Base-by-base conservation (phyloP, 2,329 filamentous ascomycete species). In the Claviceps paspali region DNA sequence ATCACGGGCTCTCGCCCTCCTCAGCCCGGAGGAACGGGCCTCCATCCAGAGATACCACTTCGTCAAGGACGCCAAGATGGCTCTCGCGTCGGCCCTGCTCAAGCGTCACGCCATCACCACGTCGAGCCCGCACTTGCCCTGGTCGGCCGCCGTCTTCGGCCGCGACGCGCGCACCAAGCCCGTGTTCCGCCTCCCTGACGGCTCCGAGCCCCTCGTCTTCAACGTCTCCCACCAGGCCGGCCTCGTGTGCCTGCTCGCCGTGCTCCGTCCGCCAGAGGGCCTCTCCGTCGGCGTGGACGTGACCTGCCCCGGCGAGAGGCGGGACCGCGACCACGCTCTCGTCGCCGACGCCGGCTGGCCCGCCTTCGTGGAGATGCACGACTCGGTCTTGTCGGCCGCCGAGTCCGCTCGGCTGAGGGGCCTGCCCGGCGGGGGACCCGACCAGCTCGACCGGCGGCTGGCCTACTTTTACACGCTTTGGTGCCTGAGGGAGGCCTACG, bases 161-260 rank as follows among this genome's bases (percentile, higher is more conserved):
- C 68, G 76, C 55, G 64, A 76, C 61, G 42, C 57, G 54, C 61
- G 59, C 48, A 63, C 60, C 38, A 76, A 76, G 53, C 72, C 72
- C 30, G 53, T 70, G 36, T 75, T 63, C 52, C 51, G 49, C 51
- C 61, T 63, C 62, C 65, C 44, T 55, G 63, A 53, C 60, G 70
- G 47, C 45, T 59, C 41, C 39, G 68, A 65, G 47, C 57, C 65
- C 14, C 53, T 75, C n/a, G 48, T 61, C 43, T 87, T 88, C 65
- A 88, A 88, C 56, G 70, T 87, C 38, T 79, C 73, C 32, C 82
- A 88, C 55, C 82, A 88, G 61, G 78, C 77, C 7, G 82, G 82
- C 2, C 61, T 88, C 12, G 82, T 86, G 0, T 71, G 72, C 2
- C 61, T 87, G 22, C 66, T 80, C 10, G 78, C 77, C 11, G 59